Conservation (phyloP, 2,329 filamentous ascomycete species). For the Phaeophleospora eucalypticola region DNA sequence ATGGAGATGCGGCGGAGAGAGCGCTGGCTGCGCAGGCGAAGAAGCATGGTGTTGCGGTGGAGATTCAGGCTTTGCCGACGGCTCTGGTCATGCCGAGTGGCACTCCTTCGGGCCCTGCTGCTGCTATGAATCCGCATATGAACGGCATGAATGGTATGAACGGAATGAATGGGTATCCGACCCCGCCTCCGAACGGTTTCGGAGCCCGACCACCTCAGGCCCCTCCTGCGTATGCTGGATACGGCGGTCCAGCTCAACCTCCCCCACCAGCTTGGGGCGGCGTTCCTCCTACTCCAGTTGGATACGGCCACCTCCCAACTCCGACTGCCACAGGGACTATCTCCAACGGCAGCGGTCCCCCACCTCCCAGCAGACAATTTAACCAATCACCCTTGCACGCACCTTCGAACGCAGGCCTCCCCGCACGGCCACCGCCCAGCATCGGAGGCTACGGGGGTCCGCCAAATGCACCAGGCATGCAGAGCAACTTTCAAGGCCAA, state of each 20-base stretch:
- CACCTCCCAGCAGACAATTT: slow-evolving; percentile 23
- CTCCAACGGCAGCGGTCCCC: slow-evolving; percentile 7
- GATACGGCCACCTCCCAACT: slow-evolving; percentile 13
- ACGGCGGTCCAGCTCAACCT: slow-evolving; percentile 1
- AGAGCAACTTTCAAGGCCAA: slow-evolving; percentile 33
- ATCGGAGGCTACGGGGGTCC: slow-evolving; percentile 66
- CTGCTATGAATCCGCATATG: no score
- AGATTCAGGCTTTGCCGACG: slow-evolving; percentile 69
- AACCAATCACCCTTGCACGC: slow-evolving; percentile 52
- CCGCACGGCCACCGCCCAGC: slow-evolving; percentile 65
- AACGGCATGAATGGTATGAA: slow-evolving; percentile 25
- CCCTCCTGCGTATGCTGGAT: slow-evolving; percentile 17
- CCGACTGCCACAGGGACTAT: slow-evolving; percentile 16
- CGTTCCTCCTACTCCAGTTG: slow-evolving; percentile 17
- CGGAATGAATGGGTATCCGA: slow-evolving; percentile 20
- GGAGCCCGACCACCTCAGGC: slow-evolving; percentile 26
- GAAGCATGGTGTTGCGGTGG: slow-evolving; percentile 86
- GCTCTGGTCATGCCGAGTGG: slow-evolving; percentile 57
- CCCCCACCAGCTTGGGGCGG: slow-evolving; percentile 1
- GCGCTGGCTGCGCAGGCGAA: slow-evolving; percentile 88
- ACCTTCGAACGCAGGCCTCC: slow-evolving; percentile 57
- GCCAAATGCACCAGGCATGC: slow-evolving; percentile 45
- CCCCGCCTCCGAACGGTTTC: slow-evolving; percentile 29
- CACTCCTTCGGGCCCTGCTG: slow-evolving; percentile 41
- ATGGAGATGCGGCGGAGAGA: slow-evolving; percentile 90